Evolutionary conservation across 140 eudicot genomes (phyloP), one percentile per base, ranked within the genome.

Genomic region (Ambrosia hybrid): DNA sequence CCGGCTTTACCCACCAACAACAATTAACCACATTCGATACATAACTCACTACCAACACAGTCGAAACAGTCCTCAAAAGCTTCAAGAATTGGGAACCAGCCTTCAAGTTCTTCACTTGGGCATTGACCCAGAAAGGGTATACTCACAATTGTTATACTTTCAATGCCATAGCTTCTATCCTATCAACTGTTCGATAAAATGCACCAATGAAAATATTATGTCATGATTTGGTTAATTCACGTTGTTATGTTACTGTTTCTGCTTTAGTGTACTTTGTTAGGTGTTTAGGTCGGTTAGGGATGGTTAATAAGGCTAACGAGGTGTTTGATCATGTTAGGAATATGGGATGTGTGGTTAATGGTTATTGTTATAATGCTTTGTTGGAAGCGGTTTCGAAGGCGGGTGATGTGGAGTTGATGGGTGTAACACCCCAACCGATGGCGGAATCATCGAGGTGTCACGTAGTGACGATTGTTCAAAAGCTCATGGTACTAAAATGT

Each of bases 171-270:
- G 98, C 98, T 3, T 67, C 69, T 33, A 80, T 85, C 74, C 96
- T 92, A 38, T 85, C 92, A 86, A 60, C 70, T 92, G 96, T 78
- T 92, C 98, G 92, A 89, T 95, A 85, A 85, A 92, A 83, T 92
- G 92, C 82, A 92, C 77, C 87, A 76, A 68, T 92, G 95, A 85
- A 75, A 37, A 77, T 21, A 7, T 78, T 92, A 5, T 86, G 58
- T 13, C 21, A 10, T 12, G 81, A 81, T 65, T 13, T 92, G 52
- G 33, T 73, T 9, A 79, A 67, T 9, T 80, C 87, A 3, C 60
- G 72, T 52, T 85, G 91, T 74, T 73, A 51, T 21, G 81, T 90
- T 80, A 79, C 78, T 48, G 81, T 96, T 0, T 92, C 95, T 26
- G 98, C 85, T 15, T 74, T 92, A 79, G 96, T 92, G 21, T 89